Evolutionary conservation across 345 rosid species (phyloP), one percentile per base, ranked within the genome.

Genomic region (Hypericum androsaemum): DNA sequence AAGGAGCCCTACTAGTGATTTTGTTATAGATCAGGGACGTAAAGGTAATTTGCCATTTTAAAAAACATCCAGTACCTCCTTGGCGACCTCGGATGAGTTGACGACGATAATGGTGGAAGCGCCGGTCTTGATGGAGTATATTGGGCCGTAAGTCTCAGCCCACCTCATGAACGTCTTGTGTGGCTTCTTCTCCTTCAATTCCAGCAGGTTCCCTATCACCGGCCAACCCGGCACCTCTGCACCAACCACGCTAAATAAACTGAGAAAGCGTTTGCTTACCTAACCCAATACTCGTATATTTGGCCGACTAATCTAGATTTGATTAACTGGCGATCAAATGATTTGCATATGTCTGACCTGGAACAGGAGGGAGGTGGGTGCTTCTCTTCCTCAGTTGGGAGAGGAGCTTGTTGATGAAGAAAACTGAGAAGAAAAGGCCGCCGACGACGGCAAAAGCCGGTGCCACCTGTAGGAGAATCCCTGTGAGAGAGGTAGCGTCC

Each of bases 151-250:
- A 39, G 53, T 56, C 77, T 85, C 94, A 22, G 94, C 86, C 98
- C 96, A 92, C 41, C 47, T 81, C 0, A 76, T 39, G 54, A 92
- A 92, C 12, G 86, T 88, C 72, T 68, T 77, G 69, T 92, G 75
- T 6, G 96, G 96, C 62, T 88, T 88, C 77, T 92, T 92, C 86
- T 90, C 98, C 62, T 68, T 83, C 69, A 85, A 61, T 36, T 88
- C 88, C 64, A 81, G 73, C 80, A 92, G 64, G 60, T 88, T 92
- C 71, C 98, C 98, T 8, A 88, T 53, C 32, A 88, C 48, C 0
- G 96, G 96, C 48, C 78, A 44, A 43, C 96, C 95, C 3, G 96
- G 88, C 12, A 88, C 79, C 66, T 59, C 98, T 87, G 81, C 72
- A 75, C 36, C 47, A 43, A 39, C 32, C 32, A 39, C 16, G 37